Evolutionary conservation across 2,329 filamentous ascomycete genomes (phyloP).

Genomic region (Colletotrichum scovillei): DNA sequence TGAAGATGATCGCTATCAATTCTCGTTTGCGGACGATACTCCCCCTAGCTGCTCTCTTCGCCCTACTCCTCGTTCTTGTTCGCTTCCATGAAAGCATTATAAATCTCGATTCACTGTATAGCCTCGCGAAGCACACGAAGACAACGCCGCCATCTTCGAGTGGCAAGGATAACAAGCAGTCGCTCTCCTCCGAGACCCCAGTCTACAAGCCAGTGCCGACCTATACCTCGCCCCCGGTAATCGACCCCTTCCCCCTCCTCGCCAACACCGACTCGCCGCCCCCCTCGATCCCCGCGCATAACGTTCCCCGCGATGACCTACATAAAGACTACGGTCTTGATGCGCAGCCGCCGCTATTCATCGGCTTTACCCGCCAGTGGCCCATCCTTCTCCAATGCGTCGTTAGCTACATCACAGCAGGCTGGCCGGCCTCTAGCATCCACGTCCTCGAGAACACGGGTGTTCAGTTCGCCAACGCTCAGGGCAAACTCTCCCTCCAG

Average conservation of each 20-base stretch:
- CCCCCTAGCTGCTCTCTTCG: constrained; percentile 22
- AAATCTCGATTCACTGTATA: constrained; percentile 15
- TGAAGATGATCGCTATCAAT: constrained; percentile 2
- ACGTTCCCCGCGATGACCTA: constrained; percentile 50
- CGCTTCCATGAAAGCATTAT: constrained; percentile 25
- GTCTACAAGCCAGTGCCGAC: constrained; percentile 47
- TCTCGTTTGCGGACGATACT: constrained; percentile 19
- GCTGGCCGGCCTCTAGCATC: constrained; percentile 68
- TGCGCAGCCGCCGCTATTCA: constrained; percentile 61
- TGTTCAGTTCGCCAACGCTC: constrained; percentile 63
- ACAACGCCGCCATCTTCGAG: neutral
- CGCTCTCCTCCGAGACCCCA: constrained; percentile 32
- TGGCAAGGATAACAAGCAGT: constrained; percentile 8
- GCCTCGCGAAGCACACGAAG: neutral
- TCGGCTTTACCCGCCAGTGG: constrained; percentile 70
- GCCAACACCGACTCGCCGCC: constrained; percentile 41
- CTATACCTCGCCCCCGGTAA: constrained; percentile 49
- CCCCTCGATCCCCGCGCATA: constrained; percentile 58
- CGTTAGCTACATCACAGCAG: constrained; percentile 67
- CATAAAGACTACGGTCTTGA: constrained; percentile 52
- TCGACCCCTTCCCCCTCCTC: constrained; percentile 56
- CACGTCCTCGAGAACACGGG: constrained; percentile 71
- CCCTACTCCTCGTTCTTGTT: constrained; percentile 26
- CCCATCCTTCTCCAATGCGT: constrained; percentile 66
- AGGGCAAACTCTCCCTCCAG: constrained; percentile 58